Percentiles rank a stretch among this genome's conserved stretches.
Evolutionary conservation across 306 rosid genomes (phyloP).

Genomic region (Vigna nakashimae): DNA sequence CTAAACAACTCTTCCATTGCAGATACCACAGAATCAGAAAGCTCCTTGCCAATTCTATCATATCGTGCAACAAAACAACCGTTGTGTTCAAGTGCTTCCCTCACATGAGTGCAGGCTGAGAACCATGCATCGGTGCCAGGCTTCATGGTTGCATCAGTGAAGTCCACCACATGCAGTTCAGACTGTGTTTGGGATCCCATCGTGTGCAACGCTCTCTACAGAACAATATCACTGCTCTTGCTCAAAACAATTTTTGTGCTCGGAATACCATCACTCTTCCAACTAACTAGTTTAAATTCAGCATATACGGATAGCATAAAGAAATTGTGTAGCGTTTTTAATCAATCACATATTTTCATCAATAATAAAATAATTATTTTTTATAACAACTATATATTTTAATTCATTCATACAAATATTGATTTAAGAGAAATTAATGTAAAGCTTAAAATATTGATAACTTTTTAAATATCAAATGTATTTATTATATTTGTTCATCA

Average conservation of each 20-base stretch:
- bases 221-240: neutral
- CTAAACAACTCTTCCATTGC: constrained; percentile 40
- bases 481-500: too few relatives aligned
- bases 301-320: too few relatives aligned
- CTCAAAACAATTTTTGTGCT: neutral
- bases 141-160: constrained; percentile 42
- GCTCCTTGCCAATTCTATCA: constrained; percentile 32
- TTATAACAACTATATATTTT: too few relatives aligned
- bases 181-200: constrained; percentile 48
- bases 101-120: constrained; percentile 42
- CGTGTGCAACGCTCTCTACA: neutral
- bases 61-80: constrained; percentile 52
- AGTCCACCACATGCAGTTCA: constrained; percentile 44
- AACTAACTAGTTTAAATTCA: too few relatives aligned
- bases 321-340: too few relatives aligned
- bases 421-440: too few relatives aligned
- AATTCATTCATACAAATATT: too few relatives aligned
- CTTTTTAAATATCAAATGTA: too few relatives aligned
- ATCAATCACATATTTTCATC: too few relatives aligned
- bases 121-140: constrained; percentile 49
- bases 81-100: constrained; percentile 42
- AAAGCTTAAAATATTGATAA: too few relatives aligned
- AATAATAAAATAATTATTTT: too few relatives aligned
- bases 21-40: constrained; percentile 35
- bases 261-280: too few relatives aligned